Evolutionary conservation across 371 early-diverging fungal genomes (phyloP), one percentile per base, ranked within the genome.

Genomic region (Mucor ambiguus): DNA sequence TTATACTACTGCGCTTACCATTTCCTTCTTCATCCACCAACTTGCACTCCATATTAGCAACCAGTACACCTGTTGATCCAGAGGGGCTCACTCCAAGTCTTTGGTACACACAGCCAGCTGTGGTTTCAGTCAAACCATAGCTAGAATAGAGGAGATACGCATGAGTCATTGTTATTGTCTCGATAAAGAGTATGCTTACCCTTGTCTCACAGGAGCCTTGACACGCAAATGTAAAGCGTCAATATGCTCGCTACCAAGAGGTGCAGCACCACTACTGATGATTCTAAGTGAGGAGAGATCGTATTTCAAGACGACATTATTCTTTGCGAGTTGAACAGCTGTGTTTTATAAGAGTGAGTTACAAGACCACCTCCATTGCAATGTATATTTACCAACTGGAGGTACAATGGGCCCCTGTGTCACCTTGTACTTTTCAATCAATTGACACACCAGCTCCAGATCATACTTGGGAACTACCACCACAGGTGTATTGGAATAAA

Each of bases 211-310:
- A 16, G 67, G 54, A 24, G 89, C 76, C 1, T 89, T 80, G n/a
- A 92, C 76, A 26, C 81, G 75, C 41, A 70, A 52, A 30, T 81
- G 70, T 12, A 90, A 64, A 16, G 76, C 74, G 28, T 77, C 69
- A 30, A 86, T 80, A 3, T 91, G 73, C 20, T 89, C 89, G 32
- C 78, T 68, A 18, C 88, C 79, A 10, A 97, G 77, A 29, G 96
- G 96, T 3, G 96, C 96, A 14, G 95, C 97, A 41, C 93, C 96
- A 57, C 89, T 87, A 20, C 85, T 70, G 9, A 94, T 69, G 22
- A 72, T 67, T 18, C 80, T 52, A 6, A 96, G 75, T 9, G 89
- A 86, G 0, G 86, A 79, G 58, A 94, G 61, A 65, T 93, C 86
- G 67, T 84, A 92, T 24, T 90, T 73, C 41, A 80, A 76, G 16